These are phyloP conservation scores for Hebeloma cylindrosporum DNA, from an alignment of 768 basidiomycete genomes.

Conservation along the genomic window DNA sequence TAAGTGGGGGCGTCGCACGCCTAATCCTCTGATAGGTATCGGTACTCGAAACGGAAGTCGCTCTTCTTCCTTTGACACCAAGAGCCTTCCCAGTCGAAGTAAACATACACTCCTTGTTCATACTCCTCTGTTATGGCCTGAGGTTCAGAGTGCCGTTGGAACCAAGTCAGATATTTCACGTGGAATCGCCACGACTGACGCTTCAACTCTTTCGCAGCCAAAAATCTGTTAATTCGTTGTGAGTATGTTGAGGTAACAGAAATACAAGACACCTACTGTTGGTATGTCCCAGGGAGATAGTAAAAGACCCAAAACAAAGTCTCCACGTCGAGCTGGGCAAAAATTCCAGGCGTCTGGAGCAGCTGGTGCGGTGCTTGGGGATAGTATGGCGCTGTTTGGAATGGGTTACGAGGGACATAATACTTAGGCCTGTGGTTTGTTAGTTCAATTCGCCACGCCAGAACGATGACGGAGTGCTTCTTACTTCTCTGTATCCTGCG, in stretches of 20 bases:
- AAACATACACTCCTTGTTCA: conserved; percentile 98
- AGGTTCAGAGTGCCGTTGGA: conserved; percentile 97
- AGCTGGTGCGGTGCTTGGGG: conserved; percentile 84
- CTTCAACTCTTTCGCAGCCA: conserved; percentile 96
- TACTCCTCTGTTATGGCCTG: conserved; percentile 99
- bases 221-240: conserved; percentile 53
- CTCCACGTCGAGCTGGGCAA: conserved; percentile 92
- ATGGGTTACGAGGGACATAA: conserved; percentile 92
- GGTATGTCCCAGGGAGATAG: conserved; percentile 95
- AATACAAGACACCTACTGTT: conserved; percentile 65
- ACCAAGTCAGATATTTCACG: conserved; percentile 99
- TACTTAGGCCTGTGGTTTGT: conserved; percentile 79
- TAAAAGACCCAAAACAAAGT: conserved; percentile 99
- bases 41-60: conserved; percentile 96
- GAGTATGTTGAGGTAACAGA: not conserved
- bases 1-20: conserved; percentile 1
- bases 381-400: conserved; percentile 90
- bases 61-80: conserved; percentile 99
- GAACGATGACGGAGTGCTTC: conserved; percentile 1
- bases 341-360: conserved; percentile 80
- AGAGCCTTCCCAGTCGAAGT: conserved; percentile 99
- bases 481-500: conserved; percentile 94
- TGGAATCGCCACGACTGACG: conserved; percentile 99
- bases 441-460: conserved; percentile 2
- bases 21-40: conserved; percentile 90